A percentile compares a stretch with the other conserved stretches of the same genome.
These are phyloP conservation scores for Syzygium aqueum DNA, from an alignment of 345 rosid species.

Conservation along the genomic window DNA sequence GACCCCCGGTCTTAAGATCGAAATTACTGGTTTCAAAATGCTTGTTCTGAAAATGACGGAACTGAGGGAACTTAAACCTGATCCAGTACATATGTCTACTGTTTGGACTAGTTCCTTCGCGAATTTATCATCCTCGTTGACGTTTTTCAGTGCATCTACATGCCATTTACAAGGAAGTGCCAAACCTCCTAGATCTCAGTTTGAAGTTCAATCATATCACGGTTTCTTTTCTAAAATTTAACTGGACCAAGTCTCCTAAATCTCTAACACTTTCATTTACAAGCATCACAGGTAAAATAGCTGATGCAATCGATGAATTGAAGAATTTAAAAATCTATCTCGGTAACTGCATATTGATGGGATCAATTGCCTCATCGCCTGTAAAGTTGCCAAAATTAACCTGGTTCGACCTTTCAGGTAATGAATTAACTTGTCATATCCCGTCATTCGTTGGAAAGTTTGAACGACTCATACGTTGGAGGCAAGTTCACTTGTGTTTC, in stretches of 20 bases:
- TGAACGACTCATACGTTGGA: neutral
- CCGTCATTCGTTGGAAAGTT: neutral
- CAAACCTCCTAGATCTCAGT: neutral
- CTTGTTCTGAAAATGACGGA: neutral
- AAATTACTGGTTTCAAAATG: neutral
- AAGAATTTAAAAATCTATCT: neutral
- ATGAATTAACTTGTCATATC: neutral
- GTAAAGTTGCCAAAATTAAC: neutral
- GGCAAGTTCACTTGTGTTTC: neutral
- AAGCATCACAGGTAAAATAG: neutral
- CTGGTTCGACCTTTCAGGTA: neutral
- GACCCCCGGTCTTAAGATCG: neutral
- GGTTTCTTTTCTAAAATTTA: neutral
- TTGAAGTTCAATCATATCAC: neutral
- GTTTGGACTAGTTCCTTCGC: neutral
- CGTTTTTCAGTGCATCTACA: neutral
- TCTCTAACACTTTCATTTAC: neutral
- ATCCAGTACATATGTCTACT: neutral
- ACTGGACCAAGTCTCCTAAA: neutral
- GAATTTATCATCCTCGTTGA: rapidly evolving
- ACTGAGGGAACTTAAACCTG: neutral
- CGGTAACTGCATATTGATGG: neutral
- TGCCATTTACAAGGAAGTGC: neutral
- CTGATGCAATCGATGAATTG: neutral
- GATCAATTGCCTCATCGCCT: neutral